Percentiles rank a stretch among this genome's conserved stretches.
Conservation (phyloP, 2,329 filamentous ascomycete genomes). For the Coniochaeta sp. region DNA sequence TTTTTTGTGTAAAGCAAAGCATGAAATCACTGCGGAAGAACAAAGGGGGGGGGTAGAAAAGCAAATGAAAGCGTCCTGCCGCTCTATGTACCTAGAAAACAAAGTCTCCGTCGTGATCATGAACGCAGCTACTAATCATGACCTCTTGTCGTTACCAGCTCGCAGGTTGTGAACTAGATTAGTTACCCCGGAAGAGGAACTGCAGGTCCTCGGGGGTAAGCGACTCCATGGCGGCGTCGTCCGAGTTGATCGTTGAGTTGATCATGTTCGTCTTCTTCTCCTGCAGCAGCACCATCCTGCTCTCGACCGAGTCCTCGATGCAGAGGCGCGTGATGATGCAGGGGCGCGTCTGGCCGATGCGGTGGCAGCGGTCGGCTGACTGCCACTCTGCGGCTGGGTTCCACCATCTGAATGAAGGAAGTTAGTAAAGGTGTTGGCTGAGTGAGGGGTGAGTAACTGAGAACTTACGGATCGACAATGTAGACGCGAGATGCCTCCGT, state of each 20-base stretch:
- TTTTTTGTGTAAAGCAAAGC: too few species aligned
- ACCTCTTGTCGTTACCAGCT: too few species aligned
- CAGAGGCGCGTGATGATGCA: conserved; percentile 92
- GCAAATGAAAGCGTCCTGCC: too few species aligned
- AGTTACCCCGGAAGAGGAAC: conserved; percentile 78
- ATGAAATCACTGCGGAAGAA: too few species aligned
- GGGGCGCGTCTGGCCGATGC: conserved; percentile 89
- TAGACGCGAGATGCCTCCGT: conserved; percentile 94
- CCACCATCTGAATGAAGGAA: conserved; percentile 68
- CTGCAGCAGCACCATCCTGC: conserved; percentile 87
- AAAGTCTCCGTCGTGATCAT: too few species aligned
- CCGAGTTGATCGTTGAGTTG: conserved; percentile 90
- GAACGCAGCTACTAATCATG: too few species aligned
- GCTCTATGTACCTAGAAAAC: too few species aligned
- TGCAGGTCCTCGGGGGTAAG: conserved; percentile 88
- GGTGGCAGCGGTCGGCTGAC: conserved; percentile 86
- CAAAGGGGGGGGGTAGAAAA: too few species aligned
- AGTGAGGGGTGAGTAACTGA: too few species aligned
- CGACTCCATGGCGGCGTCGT: conserved; percentile 85
- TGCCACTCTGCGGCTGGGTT: conserved; percentile 99
- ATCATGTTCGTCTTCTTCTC: conserved; percentile 99
- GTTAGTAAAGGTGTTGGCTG: conserved; percentile 13
- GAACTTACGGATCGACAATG: conserved; percentile 84
- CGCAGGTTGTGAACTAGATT: too few species aligned
- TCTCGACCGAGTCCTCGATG: conserved; percentile 96